Percentiles rank a stretch among this genome's conserved stretches.
Conservation (phyloP, 1,139 yeast species). For the Pichia sp. region DNA sequence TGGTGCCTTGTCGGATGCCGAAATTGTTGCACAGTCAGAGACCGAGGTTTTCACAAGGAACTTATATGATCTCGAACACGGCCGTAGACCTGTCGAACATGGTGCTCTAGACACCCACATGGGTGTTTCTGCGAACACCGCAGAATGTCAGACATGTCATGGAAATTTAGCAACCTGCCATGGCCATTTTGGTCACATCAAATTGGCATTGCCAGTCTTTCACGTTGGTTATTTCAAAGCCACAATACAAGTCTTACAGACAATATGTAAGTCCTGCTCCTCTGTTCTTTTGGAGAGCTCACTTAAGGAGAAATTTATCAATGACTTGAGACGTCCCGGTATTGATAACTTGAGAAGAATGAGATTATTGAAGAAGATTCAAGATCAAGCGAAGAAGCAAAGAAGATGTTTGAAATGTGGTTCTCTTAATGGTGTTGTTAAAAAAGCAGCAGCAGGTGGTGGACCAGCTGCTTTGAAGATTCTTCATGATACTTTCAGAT, state of each 20-base stretch:
- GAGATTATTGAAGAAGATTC: slow-evolving; percentile 73
- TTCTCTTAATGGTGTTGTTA: slow-evolving; percentile 91
- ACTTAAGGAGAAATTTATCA: slow-evolving; percentile 58
- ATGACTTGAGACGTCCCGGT: slow-evolving; percentile 79
- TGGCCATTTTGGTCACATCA: slow-evolving; percentile 96
- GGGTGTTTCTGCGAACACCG: slow-evolving; percentile 88
- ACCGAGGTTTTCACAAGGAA: slow-evolving; percentile 91
- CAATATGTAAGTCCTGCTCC: slow-evolving; percentile 89
- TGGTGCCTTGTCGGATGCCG: slow-evolving; percentile 85
- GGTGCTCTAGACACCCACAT: slow-evolving; percentile 91
- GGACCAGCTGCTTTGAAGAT: slow-evolving; percentile 92
- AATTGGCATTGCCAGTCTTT: slow-evolving; percentile 90
- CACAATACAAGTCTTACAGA: slow-evolving; percentile 80
- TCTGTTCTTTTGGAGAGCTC: slow-evolving; percentile 67
- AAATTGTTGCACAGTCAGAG: slow-evolving; percentile 88
- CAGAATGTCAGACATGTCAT: slow-evolving; percentile 85
- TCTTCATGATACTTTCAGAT: slow-evolving; percentile 92
- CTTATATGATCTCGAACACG: slow-evolving; percentile 81
- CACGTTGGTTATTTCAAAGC: slow-evolving; percentile 97
- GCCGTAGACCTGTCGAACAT: slow-evolving; percentile 66
- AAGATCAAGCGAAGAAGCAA: slow-evolving; percentile 94
- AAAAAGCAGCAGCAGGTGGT: slow-evolving; percentile 89
- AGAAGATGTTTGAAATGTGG: slow-evolving; percentile 85
- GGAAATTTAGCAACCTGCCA: slow-evolving; percentile 93
- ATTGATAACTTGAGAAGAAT: slow-evolving; percentile 87